A percentile compares a stretch with the other conserved stretches of the same genome.
phyloP scores from a whole-genome alignment of 1,139 yeast genomes.

The Diutina pseudorugosa region DNA sequence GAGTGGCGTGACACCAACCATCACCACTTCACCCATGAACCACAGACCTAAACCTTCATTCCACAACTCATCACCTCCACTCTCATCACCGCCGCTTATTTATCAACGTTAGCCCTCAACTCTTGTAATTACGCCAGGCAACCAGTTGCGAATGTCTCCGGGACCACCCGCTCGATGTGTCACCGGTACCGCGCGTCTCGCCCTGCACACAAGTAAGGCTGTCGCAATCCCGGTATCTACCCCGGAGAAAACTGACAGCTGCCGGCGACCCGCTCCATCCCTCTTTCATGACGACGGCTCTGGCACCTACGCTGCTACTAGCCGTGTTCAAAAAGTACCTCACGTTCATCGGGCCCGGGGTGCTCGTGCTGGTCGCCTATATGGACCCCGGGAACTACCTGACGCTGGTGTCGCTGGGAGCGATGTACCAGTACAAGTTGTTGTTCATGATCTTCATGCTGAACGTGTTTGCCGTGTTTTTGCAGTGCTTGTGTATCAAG shows the following conservation, averaged over 20 bases:
- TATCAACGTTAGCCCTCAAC: too few relatives aligned
- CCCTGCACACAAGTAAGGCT: background rate
- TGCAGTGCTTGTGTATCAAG: conserved; percentile 76
- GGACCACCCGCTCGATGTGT: background rate
- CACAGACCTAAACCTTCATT: too few relatives aligned
- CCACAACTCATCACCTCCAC: too few relatives aligned
- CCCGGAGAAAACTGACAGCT: background rate
- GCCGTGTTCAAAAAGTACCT: conserved; percentile 27
- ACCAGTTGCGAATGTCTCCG: background rate
- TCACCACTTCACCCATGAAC: background rate
- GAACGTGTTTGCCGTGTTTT: conserved; percentile 74
- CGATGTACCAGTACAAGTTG: conserved; percentile 72
- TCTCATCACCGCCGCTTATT: too few relatives aligned
- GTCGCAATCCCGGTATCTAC: background rate
- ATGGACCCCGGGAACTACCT: conserved; percentile 98
- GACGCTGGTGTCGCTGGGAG: conserved; percentile 84
- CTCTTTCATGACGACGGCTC: background rate
- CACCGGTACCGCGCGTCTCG: background rate
- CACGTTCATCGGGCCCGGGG: conserved; percentile 77
- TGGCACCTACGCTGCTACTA: background rate
- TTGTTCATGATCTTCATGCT: conserved; percentile 72
- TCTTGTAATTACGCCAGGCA: too few relatives aligned
- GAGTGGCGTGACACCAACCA: background rate
- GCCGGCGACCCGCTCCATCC: background rate
- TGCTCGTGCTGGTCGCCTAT: conserved; percentile 90